Percentiles rank a stretch among this genome's conserved stretches.
Evolutionary conservation across 2,329 filamentous ascomycete species (phyloP).

Genomic region (Aspergillus sp.): DNA sequence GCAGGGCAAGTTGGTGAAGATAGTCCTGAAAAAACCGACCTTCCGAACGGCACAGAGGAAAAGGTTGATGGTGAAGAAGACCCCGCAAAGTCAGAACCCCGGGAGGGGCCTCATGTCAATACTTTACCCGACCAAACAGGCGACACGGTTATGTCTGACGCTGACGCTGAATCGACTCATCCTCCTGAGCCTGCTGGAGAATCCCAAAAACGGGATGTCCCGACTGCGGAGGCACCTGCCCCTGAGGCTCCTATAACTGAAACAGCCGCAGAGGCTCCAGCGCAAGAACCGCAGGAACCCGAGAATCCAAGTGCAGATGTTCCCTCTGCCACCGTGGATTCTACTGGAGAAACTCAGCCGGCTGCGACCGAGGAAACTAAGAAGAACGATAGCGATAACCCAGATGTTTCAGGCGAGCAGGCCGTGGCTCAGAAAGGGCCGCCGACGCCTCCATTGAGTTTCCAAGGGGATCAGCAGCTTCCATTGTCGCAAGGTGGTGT

Average conservation of each 20-base stretch:
- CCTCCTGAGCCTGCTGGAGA: constrained; percentile 1
- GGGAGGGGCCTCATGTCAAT: constrained; percentile 15
- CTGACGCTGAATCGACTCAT: constrained; percentile 2
- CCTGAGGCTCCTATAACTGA: constrained; percentile 1
- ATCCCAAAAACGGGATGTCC: constrained; percentile 3
- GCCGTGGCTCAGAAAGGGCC: constrained; percentile 17
- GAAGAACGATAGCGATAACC: constrained; percentile 19
- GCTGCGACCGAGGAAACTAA: constrained; percentile 22
- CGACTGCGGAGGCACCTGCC: constrained; percentile 4
- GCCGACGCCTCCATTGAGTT: constrained; percentile 37
- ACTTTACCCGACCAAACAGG: constrained; percentile 5
- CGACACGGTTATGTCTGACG: constrained; percentile 10
- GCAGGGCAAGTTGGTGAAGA: constrained; percentile 37
- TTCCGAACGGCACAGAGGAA: constrained; percentile 23
- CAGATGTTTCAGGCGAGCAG: constrained; percentile 45
- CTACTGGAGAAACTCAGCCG: constrained; percentile 22
- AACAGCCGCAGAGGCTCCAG: constrained; percentile 5
- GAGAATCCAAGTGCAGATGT: constrained; percentile 11
- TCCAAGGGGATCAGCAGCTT: constrained; percentile 37
- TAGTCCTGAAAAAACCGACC: constrained; percentile 43
- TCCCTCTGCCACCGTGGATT: constrained; percentile 28
- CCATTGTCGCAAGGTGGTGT: constrained; percentile 69
- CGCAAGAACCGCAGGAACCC: constrained; percentile 3
- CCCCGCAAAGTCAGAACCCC: constrained; percentile 17
- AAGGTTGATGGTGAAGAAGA: constrained; percentile 22